Conservation (phyloP, 345 rosid species). For the Physaria fendleri region DNA sequence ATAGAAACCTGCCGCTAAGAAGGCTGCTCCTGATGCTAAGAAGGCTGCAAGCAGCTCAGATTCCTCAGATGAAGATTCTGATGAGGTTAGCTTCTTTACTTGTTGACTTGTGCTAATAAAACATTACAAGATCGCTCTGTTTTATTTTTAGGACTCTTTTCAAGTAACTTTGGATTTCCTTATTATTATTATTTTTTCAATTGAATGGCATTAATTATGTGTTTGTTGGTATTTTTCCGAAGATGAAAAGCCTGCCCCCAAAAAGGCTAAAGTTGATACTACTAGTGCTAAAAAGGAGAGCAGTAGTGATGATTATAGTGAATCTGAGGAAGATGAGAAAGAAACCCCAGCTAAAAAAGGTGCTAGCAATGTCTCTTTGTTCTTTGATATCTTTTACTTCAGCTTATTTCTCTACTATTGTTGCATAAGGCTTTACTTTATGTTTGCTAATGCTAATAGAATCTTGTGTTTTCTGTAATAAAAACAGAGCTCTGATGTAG, state of each 20-base stretch:
- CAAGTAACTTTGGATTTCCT: background rate
- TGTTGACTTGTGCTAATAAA: no score
- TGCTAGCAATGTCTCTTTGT: background rate
- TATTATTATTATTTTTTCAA: no score
- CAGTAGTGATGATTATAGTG: constrained; percentile 44
- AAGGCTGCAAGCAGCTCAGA: constrained; percentile 32
- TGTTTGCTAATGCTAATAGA: background rate
- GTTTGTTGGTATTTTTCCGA: constrained; percentile 10
- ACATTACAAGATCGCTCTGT: no score
- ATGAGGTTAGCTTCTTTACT: constrained; percentile 12
- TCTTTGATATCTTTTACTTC: background rate
- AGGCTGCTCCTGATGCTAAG: constrained; percentile 22
- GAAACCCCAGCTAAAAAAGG: constrained; percentile 46
- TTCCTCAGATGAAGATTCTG: constrained; percentile 31
- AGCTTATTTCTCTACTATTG: background rate
- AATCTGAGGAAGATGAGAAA: constrained; percentile 42
- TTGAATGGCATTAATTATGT: background rate
- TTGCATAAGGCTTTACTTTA: background rate
- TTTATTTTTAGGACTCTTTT: background rate
- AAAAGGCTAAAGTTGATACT: no score
- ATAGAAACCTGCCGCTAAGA: constrained; percentile 32
- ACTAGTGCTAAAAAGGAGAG: constrained; percentile 38
- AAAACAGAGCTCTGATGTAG: constrained; percentile 47
- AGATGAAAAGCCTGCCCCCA: constrained; percentile 43
- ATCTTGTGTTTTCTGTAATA: background rate